A percentile compares a stretch with the other conserved stretches of the same genome.
phyloP scores from a whole-genome alignment of 2,329 filamentous ascomycete genomes.

The Fusarium sp. region DNA sequence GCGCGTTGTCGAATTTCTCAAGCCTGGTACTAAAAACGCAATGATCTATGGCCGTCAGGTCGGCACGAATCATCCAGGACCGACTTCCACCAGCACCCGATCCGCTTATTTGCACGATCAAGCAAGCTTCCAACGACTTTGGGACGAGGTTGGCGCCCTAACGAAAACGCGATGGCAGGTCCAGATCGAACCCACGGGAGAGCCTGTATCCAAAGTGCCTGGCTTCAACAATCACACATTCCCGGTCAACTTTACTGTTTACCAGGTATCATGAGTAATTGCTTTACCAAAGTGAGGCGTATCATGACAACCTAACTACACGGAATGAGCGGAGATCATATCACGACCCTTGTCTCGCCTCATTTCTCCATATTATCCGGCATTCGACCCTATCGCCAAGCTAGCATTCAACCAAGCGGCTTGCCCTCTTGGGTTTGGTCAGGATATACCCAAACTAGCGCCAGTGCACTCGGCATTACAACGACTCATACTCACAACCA shows the following conservation, averaged over 20 bases:
- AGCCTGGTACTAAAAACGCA: slow-evolving; percentile 56
- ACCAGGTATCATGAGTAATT: slow-evolving; percentile 49
- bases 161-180: slow-evolving; percentile 64
- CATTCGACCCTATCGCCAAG: slow-evolving; percentile 28
- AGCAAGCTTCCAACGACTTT: slow-evolving; percentile 63
- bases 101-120: slow-evolving; percentile 61
- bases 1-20: slow-evolving; percentile 59
- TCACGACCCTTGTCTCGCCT: slow-evolving; percentile 24
- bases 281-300: not conserved
- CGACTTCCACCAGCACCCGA: slow-evolving; percentile 32
- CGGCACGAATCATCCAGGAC: slow-evolving; percentile 51
- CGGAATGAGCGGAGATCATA: slow-evolving; percentile 20
- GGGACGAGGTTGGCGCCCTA: slow-evolving; percentile 63
- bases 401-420: slow-evolving; percentile 25
- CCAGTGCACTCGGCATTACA: slow-evolving; percentile 13
- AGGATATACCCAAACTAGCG: slow-evolving; percentile 34
- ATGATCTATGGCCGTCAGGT: slow-evolving; percentile 66
- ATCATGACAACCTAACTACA: not conserved
- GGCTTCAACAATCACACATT: slow-evolving; percentile 45
- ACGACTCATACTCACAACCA: slow-evolving; percentile 25
- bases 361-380: slow-evolving; percentile 24
- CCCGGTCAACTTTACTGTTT: slow-evolving; percentile 51
- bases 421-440: slow-evolving; percentile 34
- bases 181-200: slow-evolving; percentile 52
- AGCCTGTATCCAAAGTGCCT: slow-evolving; percentile 41